Evolutionary conservation across 2,329 filamentous ascomycete species (phyloP).

Genomic region (Ustulina deusta): DNA sequence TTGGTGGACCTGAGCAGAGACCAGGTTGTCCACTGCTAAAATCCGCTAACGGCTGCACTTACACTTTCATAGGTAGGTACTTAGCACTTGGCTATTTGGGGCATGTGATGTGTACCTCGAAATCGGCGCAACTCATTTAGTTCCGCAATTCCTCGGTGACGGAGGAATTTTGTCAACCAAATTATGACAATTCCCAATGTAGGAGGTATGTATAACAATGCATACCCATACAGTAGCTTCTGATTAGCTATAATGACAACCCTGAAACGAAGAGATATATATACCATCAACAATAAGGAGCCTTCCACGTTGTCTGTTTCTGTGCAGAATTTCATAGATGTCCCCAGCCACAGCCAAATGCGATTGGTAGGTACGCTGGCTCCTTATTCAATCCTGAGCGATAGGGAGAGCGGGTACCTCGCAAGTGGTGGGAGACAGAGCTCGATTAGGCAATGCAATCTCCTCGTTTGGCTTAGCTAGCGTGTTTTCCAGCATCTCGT

Average conservation of each 20-base stretch:
- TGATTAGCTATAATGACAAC: not conserved
- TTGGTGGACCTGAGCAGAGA: not conserved
- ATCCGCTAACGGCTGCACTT: slow-evolving; percentile 2
- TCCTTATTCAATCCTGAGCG: not conserved
- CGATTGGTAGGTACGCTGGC: not conserved
- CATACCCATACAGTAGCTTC: not conserved
- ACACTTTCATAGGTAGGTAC: not conserved
- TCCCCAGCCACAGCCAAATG: not conserved
- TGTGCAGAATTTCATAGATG: not conserved
- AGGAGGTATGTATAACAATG: not conserved
- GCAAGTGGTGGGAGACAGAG: slow-evolving; percentile 22
- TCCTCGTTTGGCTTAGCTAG: slow-evolving; percentile 39
- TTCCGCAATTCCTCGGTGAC: not conserved
- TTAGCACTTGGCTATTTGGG: not conserved
- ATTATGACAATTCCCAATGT: not conserved
- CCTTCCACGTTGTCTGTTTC: not conserved
- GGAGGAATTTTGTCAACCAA: not conserved
- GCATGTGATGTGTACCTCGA: not conserved
- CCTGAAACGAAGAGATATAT: not conserved
- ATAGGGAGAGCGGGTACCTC: slow-evolving; percentile 22
- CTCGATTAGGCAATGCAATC: slow-evolving; percentile 35
- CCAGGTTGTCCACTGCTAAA: not conserved
- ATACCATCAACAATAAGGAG: not conserved
- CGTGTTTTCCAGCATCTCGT: slow-evolving; percentile 32
- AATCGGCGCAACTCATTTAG: not conserved